Evolutionary conservation across 345 rosid species (phyloP).

Genomic region (Excoecaria agallocha): DNA sequence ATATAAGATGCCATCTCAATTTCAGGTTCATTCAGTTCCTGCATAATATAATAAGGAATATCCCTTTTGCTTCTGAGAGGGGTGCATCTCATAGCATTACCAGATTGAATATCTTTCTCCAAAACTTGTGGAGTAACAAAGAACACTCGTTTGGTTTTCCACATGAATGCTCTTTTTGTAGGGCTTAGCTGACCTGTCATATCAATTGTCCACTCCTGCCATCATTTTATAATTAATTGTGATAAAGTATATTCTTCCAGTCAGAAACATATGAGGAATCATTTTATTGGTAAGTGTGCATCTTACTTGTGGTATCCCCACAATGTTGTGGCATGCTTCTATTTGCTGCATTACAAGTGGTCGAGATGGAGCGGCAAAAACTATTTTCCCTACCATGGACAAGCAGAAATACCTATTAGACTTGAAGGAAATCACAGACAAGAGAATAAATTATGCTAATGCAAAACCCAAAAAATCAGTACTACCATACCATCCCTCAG

Average conservation of each 20-base stretch:
- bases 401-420: conserved; percentile 20
- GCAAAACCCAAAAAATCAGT: not conserved
- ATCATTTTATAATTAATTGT: conserved; percentile 30
- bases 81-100: conserved; percentile 40
- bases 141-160: conserved; percentile 90
- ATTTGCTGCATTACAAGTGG: conserved; percentile 97
- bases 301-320: conserved; percentile 92
- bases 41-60: conserved; percentile 1
- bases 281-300: not conserved
- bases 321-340: conserved; percentile 93
- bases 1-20: not conserved
- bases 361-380: conserved; percentile 97
- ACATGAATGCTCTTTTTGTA: conserved; percentile 59
- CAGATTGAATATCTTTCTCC: conserved; percentile 94
- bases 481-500: not conserved
- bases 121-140: conserved; percentile 98
- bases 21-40: not conserved
- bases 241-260: conserved; percentile 6
- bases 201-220: conserved; percentile 96
- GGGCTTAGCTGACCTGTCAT: conserved; percentile 91
- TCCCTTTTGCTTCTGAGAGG: not conserved
- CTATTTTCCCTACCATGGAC: conserved; percentile 73
- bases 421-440: not conserved
- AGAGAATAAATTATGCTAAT: not conserved
- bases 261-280: conserved; percentile 6